Percentiles rank a stretch among this genome's conserved stretches.
phyloP scores from a whole-genome alignment of 1,139 yeast genomes.

The Diutina rugosa region DNA sequence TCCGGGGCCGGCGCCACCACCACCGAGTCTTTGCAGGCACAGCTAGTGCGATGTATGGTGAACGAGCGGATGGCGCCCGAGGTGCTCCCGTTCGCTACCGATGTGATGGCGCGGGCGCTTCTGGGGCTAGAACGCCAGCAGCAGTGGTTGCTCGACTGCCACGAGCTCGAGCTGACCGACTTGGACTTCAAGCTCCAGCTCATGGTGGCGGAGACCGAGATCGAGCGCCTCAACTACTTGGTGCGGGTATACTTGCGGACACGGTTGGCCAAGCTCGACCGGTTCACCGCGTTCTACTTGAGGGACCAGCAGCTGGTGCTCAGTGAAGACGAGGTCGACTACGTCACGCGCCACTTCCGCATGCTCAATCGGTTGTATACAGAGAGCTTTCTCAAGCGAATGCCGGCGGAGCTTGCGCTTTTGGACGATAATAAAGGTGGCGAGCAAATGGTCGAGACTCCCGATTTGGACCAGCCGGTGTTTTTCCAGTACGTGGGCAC shows the following conservation, averaged over 20 bases:
- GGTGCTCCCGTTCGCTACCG: conserved; percentile 55
- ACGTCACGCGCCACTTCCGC: conserved; percentile 44
- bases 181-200: conserved; percentile 56
- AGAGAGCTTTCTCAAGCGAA: conserved; percentile 46
- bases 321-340: conserved; percentile 48
- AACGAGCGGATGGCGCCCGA: conserved; percentile 83
- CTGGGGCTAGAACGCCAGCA: conserved; percentile 53
- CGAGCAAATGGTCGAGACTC: conserved; percentile 65
- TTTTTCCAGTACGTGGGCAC: conserved; percentile 43
- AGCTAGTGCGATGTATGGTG: conserved; percentile 58
- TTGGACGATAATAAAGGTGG: conserved; percentile 73
- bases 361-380: conserved; percentile 56
- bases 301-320: conserved; percentile 17
- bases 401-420: conserved; percentile 58
- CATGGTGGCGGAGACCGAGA: conserved; percentile 80
- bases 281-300: conserved; percentile 41
- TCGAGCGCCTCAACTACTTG: conserved; percentile 74
- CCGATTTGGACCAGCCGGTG: conserved; percentile 66
- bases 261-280: conserved; percentile 63
- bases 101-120: conserved; percentile 44
- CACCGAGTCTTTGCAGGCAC: conserved; percentile 11
- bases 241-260: conserved; percentile 71
- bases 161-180: conserved; percentile 33
- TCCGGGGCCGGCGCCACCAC: not conserved
- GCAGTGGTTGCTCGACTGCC: conserved; percentile 55